Base-by-base conservation (phyloP, 257 asterid species). In the Leptodermis oblonga region DNA sequence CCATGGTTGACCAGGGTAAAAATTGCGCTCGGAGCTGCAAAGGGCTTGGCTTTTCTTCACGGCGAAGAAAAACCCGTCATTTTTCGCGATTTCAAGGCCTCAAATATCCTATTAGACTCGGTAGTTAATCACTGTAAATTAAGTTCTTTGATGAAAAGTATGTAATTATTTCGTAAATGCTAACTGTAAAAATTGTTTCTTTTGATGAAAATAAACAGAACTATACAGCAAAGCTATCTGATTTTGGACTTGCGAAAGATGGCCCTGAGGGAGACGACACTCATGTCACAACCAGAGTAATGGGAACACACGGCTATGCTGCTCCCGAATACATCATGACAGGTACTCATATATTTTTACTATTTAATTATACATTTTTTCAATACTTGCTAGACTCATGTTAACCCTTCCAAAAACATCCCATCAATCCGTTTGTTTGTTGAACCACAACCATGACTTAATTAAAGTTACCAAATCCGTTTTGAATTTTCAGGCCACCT, bases 301-400 rank as follows among this genome's bases (percentile, higher is more conserved):
- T 89, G 96, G 98, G 98, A 7, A 92, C 98, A 23, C 90, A 86
- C 25, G 98, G 98, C 51, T 92, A 92, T 1, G 94, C 94, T 4
- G 98, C 98, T 52, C 98, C 98, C 0, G 98, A 92, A 72, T 92
- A 92, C 70, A 54, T 92, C 66, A 87, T 86, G 95, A 86, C 96
- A 61, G 96, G 97, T 26, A 34, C n/a, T n/a, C n/a, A n/a, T n/a
- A n/a, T n/a, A n/a, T n/a, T n/a, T n/a, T n/a, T n/a, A n/a, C n/a
- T n/a, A n/a, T n/a, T n/a, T n/a, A n/a, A n/a, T n/a, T n/a, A n/a
- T n/a, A n/a, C n/a, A n/a, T n/a, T n/a, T n/a, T n/a, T n/a, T n/a
- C n/a, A n/a, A 22, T n/a, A n/a, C n/a, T n/a, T n/a, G n/a, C n/a
- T n/a, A n/a, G n/a, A n/a, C n/a, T n/a, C n/a, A n/a, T n/a, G n/a